Evolutionary conservation across 768 basidiomycete genomes (phyloP).

Genomic region (Termitomyces heimii): DNA sequence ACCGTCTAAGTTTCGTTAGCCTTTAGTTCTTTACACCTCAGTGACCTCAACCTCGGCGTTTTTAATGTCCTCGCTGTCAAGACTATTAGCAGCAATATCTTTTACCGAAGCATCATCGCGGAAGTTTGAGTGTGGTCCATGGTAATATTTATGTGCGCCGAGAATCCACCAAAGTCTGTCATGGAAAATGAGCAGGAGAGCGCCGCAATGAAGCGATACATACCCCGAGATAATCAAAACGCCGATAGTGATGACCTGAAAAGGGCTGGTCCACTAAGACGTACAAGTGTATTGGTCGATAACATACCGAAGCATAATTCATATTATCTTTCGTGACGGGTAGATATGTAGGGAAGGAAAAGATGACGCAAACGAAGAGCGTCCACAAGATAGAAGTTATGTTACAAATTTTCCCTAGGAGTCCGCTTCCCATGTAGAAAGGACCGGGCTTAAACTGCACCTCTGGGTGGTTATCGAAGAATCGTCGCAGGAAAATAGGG

Average conservation of each 20-base stretch:
- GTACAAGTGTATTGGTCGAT: not conserved
- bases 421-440: constrained; percentile 75
- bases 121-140: constrained; percentile 53
- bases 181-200: not conserved
- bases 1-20: not conserved
- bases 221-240: constrained; percentile 50
- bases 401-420: constrained; percentile 58
- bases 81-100: not conserved
- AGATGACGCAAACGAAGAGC: constrained; percentile 62
- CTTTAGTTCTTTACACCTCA: not conserved
- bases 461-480: constrained; percentile 69
- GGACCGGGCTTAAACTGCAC: constrained; percentile 83
- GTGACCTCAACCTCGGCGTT: not conserved
- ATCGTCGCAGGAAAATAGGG: constrained; percentile 69
- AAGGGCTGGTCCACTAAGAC: not conserved
- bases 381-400: constrained; percentile 65
- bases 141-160: constrained; percentile 48
- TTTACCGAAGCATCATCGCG: constrained; percentile 15
- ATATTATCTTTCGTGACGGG: constrained; percentile 71
- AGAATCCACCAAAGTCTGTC: constrained; percentile 46
- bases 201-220: constrained; percentile 12
- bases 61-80: not conserved
- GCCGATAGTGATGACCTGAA: constrained; percentile 42
- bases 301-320: constrained; percentile 73
- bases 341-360: constrained; percentile 61